Evolutionary conservation across 495 filamentous ascomycete genomes (phyloP), one percentile per base, ranked within the genome.

Genomic region (Tetracladium setigerum): DNA sequence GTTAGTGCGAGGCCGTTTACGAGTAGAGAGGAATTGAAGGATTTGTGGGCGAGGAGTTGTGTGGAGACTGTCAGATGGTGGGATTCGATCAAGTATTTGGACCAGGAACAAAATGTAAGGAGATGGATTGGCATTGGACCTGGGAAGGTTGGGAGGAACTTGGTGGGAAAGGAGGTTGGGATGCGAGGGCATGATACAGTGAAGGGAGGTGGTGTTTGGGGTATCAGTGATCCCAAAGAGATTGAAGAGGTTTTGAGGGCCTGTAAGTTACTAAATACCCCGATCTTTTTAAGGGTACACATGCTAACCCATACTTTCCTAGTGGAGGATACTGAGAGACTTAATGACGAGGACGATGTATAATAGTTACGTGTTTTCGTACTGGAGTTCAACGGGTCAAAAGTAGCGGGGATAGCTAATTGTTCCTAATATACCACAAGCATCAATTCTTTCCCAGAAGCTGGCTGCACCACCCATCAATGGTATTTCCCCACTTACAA

Each of bases 81-180:
- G 81, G 87, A 92, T 39, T 89, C 84, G 52, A 86, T 97, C 38
- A 81, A 80, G 52, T 96, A 90, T 56, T 67, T 98, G 36, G 87
- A 97, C 61, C 82, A 92, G 54, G 86, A 92, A 48, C 70, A 81
- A 57, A 86, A 84, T 46, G 87, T 97, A 7, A 72, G 79, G 54
- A 72, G 89, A 37, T 97, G 91, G 89, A 74, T 98, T 39, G 92
- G 91, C 14, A 86, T 98, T 53, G 92, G 92, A 2, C 92, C 92
- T 0, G 92, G 91, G 1, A 95, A 95, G 58, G 90, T 98, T 5
- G 92, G 90, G 2, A 75, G 89, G 44, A 96, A 96, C 61, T 64
- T 98, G 17, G 92, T 98, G 5, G 89, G 90, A 0, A 95, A 95
- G 63, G 92, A 96, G 62, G 90, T 98, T 5, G 89, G 89, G 1